Evolutionary conservation across 306 rosid genomes (phyloP).

Genomic region (Ormosia semicastrata): DNA sequence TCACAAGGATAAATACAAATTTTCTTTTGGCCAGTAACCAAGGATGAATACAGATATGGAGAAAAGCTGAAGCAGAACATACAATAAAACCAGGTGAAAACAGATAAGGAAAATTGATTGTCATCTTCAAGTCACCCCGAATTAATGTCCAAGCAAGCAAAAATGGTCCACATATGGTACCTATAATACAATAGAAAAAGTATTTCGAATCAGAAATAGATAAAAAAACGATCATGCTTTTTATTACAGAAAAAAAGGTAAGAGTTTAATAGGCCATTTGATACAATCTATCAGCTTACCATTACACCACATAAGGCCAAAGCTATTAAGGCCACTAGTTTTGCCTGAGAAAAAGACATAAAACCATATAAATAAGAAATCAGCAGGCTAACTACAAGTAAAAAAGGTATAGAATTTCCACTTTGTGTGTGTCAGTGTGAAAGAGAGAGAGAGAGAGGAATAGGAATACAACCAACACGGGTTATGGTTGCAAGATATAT

Average conservation of each 20-base stretch:
- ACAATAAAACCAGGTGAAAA: slow-evolving; percentile 85
- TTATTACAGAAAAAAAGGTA: background rate
- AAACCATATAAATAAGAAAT: slow-evolving; percentile 19
- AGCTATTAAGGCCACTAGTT: slow-evolving; percentile 96
- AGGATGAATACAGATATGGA: slow-evolving; percentile 14
- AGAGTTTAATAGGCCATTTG: slow-evolving; percentile 9
- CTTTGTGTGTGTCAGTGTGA: no score
- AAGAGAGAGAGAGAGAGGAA: slow-evolving; percentile 19
- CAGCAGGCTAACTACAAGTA: slow-evolving; percentile 18
- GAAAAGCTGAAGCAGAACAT: slow-evolving; percentile 34
- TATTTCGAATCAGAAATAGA: slow-evolving; percentile 10
- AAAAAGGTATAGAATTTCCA: background rate
- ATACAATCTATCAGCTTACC: slow-evolving; percentile 49
- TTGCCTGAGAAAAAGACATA: slow-evolving; percentile 59
- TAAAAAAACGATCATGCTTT: no score
- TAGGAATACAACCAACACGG: slow-evolving; percentile 68
- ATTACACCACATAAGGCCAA: slow-evolving; percentile 99
- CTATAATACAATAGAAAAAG: slow-evolving; percentile 35
- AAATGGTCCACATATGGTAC: slow-evolving; percentile 74
- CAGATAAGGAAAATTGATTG: slow-evolving; percentile 65
- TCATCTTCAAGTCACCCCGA: slow-evolving; percentile 74
- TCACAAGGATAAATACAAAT: background rate
- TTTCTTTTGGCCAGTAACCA: background rate
- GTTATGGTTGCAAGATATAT: slow-evolving; percentile 93
- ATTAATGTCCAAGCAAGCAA: slow-evolving; percentile 74